phyloP scores from a whole-genome alignment of 2,329 filamentous ascomycete genomes.

The Hirsutella thompsonii region DNA sequence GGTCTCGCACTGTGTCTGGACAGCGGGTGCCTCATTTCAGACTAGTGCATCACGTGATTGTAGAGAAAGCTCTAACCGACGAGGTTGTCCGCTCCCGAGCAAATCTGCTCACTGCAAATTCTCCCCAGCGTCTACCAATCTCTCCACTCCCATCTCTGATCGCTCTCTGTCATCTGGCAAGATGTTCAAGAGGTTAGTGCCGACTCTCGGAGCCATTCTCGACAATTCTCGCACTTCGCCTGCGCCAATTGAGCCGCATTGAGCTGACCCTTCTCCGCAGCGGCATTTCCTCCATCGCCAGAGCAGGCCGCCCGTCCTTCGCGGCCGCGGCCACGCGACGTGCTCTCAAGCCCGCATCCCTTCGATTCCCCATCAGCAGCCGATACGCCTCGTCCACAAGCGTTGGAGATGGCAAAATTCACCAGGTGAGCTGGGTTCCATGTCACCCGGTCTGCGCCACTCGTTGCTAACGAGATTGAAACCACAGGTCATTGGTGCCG shows the following conservation, averaged over 20 bases:
- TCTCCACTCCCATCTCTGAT: slow-evolving; percentile 46
- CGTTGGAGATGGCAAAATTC: slow-evolving; percentile 53
- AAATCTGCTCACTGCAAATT: slow-evolving; percentile 38
- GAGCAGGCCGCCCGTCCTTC: slow-evolving; percentile 49
- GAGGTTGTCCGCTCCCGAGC: slow-evolving; percentile 28
- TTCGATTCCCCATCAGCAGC: slow-evolving; percentile 42
- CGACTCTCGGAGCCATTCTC: slow-evolving; percentile 15
- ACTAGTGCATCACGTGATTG: slow-evolving; percentile 24
- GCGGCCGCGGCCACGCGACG: slow-evolving; percentile 43
- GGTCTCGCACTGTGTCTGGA: not conserved
- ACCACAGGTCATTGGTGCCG: slow-evolving; percentile 91
- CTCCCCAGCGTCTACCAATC: slow-evolving; percentile 36
- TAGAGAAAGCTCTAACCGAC: slow-evolving; percentile 30
- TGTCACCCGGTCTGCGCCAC: not conserved
- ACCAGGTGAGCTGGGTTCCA: slow-evolving; percentile 40
- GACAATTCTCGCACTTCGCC: slow-evolving; percentile 9
- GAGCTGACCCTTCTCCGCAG: slow-evolving; percentile 32
- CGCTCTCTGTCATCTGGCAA: slow-evolving; percentile 57
- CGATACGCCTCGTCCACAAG: slow-evolving; percentile 45
- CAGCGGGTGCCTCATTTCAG: slow-evolving; percentile 10
- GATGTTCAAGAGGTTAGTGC: slow-evolving; percentile 73
- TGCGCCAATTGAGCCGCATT: slow-evolving; percentile 37
- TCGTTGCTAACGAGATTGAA: slow-evolving; percentile 30
- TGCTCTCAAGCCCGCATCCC: slow-evolving; percentile 41
- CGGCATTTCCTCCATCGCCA: slow-evolving; percentile 53